Base-by-base conservation (phyloP, 23 red algal genomes). In the Cyanidioschyzon merolae region DNA sequence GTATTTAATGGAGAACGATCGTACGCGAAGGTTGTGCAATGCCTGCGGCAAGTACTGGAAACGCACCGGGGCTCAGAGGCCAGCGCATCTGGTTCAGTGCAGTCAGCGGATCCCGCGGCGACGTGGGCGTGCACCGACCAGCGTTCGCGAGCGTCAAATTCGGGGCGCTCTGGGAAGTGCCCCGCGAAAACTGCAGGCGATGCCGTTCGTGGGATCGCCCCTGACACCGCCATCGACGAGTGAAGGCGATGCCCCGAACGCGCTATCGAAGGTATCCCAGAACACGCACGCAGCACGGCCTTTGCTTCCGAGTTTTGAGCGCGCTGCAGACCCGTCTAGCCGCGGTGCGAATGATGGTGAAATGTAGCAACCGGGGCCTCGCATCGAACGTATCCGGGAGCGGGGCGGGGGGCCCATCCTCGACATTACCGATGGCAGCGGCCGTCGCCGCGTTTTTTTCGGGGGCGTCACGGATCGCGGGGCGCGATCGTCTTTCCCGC, bases 21-120 rank as follows among this genome's bases (percentile, higher is more conserved):
- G 63, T 3, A 71, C 2, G 2, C 63, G 63, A 7, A 7, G n/a
- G 63, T 35, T 71, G 32, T 71, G 63, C 63, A 71, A 71, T 27
- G 63, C 63, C 12, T 71, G 63, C 32, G 63, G 63, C 12, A 71
- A 71, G 30, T 71, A 71, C 63, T 71, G 63, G 63, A 71, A 71
- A 71, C 63, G 63, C 63, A 71, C 63, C 12, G 63, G 63, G 2
- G 21, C 29, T 7, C 63, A 71, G 21, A 7, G 63, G n/a, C 63
- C 63, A 71, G 63, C 63, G 63, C 63, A 71, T 71, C 30, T 71
- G 32, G 12, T 71, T 71, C 63, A 35, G 63, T 54, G 45, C 45
- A 7, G 45, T 15, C 45, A 21, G 21, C 45, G 21, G 45, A 54
- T 21, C 12, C 45, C 45, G 45, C 45, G 45, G 45, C 45, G 45